These are phyloP conservation scores for Tuber calosporum DNA, from an alignment of 495 filamentous ascomycete genomes.

Conservation along the genomic window DNA sequence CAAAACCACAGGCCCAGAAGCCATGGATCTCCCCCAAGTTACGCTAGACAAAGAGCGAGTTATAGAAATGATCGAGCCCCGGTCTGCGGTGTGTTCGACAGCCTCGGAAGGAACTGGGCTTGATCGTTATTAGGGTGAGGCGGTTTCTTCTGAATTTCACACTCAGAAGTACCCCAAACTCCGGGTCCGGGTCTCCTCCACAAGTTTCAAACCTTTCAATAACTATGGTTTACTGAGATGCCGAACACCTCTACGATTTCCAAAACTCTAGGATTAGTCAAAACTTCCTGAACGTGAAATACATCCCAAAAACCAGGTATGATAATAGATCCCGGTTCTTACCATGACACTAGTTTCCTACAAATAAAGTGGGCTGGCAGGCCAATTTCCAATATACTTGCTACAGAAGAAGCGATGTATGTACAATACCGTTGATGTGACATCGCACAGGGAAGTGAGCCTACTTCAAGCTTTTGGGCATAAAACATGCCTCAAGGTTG, in stretches of 20 bases:
- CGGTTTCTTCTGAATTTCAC: neutral
- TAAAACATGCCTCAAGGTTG: neutral
- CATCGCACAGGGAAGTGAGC: neutral
- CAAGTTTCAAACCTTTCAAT: neutral
- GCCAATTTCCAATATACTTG: neutral
- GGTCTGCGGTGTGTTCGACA: neutral
- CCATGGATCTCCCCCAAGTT: neutral
- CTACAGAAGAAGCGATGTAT: neutral
- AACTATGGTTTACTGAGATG: neutral
- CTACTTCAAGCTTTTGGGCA: neutral
- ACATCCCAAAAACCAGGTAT: neutral
- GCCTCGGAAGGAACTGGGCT: neutral
- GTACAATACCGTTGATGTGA: neutral
- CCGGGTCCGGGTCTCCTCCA: neutral
- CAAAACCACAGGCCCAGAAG: neutral
- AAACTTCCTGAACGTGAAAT: neutral
- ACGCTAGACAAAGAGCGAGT: neutral
- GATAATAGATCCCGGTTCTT: neutral
- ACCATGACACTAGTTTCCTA: neutral
- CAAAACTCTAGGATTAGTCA: neutral
- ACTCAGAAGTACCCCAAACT: neutral
- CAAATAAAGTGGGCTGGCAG: neutral
- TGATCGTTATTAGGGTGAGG: neutral
- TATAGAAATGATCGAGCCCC: neutral
- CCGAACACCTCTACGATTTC: neutral